Base-by-base conservation (phyloP, 768 basidiomycete species). In the Suillus subaureus region DNA sequence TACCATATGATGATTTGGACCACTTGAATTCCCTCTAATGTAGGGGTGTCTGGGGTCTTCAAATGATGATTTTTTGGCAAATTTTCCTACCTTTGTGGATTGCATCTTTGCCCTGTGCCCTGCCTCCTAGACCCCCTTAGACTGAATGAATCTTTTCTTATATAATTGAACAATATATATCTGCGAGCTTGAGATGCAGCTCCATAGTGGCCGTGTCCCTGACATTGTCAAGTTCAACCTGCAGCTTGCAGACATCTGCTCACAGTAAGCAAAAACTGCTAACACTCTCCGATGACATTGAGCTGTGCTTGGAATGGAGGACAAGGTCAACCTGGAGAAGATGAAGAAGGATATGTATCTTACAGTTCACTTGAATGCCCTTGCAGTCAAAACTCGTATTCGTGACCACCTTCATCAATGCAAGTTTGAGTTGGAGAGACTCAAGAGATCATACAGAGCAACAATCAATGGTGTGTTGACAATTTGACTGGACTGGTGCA, bases 381-480 rank as follows among this genome's bases (percentile, higher is more conserved):
- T 54, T 6, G 72, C 70, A 8, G 18, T 75, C n/a, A 78, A 78
- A 62, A 55, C 63, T 11, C 45, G 70, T 6, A 64, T 77, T 1
- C 67, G 69, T 0, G 68, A 75, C 31, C 56, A 57, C 4, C 60
- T 77, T 5, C 63, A 69, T 4, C 57, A 70, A 16, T 60, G 68
- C 4, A 78, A 77, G 64, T 78, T 75, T 70, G 75, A 77, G 63
- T 33, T 73, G 28, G 72, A 76, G 11, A 43, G 64, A 15, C 39
- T 74, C 0, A 69, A 77, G 63, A 49, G 71, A 61, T 39, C 12
- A 43, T 55, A 33, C 47, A 33, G 64, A 7, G 26, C 47, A 23
- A 65, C 58, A 33, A 8, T 60, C 16, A 61, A 51, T 55, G 58
- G 58, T 65, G 47, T 1, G 12, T 62, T 45, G 13, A 28, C 2